Percentiles rank a stretch among this genome's conserved stretches.
These are phyloP conservation scores for Melanomma pulvis-pyrius DNA, from an alignment of 495 filamentous ascomycete genomes.

Conservation along the genomic window DNA sequence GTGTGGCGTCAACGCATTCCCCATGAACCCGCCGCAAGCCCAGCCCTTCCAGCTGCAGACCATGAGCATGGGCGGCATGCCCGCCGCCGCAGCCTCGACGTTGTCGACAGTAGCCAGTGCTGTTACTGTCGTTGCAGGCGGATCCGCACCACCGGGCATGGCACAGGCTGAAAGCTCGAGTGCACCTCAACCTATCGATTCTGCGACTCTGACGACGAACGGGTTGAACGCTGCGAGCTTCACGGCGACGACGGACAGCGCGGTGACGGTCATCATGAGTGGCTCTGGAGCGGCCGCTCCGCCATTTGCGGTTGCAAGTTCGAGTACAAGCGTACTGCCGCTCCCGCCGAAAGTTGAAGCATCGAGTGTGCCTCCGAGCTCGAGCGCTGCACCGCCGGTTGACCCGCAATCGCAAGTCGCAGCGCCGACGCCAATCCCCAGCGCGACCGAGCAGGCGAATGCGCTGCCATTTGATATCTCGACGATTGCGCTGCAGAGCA, in stretches of 20 bases:
- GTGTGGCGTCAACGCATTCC: conserved; percentile 24
- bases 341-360: neutral
- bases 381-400: neutral
- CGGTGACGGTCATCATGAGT: neutral
- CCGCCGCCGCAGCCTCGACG: conserved; percentile 12
- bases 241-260: neutral
- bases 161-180: neutral
- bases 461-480: conserved; percentile 33
- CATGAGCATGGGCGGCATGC: conserved; percentile 7
- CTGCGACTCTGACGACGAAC: conserved; percentile 6
- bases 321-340: neutral
- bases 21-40: conserved; percentile 16
- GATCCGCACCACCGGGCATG: neutral
- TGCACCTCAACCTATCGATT: neutral
- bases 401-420: neutral
- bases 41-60: conserved; percentile 33
- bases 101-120: conserved; percentile 14
- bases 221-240: neutral
- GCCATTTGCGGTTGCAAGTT: neutral
- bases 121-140: conserved; percentile 18
- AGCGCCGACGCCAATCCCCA: neutral
- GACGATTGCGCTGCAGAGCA: conserved; percentile 31
- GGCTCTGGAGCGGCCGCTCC: neutral
- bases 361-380: neutral
- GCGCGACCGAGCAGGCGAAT: neutral